Base-by-base conservation (phyloP, 164 flowering plant species). In the Malania oleifera region DNA sequence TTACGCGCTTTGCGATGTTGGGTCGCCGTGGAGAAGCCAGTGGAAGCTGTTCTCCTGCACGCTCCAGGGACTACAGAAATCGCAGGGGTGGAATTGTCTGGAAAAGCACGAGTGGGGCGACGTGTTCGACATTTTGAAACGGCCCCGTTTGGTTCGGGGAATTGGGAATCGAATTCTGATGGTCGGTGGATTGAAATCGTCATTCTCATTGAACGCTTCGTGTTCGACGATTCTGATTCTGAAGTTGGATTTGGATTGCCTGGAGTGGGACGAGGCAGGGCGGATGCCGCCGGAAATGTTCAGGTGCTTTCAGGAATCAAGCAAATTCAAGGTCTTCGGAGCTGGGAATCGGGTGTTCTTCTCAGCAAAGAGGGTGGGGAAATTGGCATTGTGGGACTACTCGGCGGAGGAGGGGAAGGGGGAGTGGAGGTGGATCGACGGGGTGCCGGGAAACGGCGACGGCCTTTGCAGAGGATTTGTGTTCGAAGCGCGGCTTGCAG, bases 221-320 rank as follows among this genome's bases (percentile, higher is more conserved):
- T 93, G 97, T 29, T 79, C 90, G 38, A 85, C 97, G 14, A 82
- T 90, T 31, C 45, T 90, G 77, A 81, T 93, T 15, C 48, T 93
- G 73, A 76, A 82, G 66, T 60, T 93, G 70, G 91, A 90, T 64
- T 76, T 93, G 83, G 85, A 75, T 34, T 79, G 66, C 8, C 27
- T 93, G 78, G 89, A 90, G 77, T 93, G 98, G 98, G 87, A 78
- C 13, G 96, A 93, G 73, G 96, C 84, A 0, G 92, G 87, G 1
- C 65, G 96, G 47, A 93, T 93, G 98, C 98, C 98, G 0, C 14
- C 12, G 8, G 89, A 86, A 12, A 87, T 93, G 90, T 90, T 79
- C 40, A 39, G 62, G 39, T 66, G 77, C 48, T 90, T 93, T 60
- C 77, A 74, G 45, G 92, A 82, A 28, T 77, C 81, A 7, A 77